A percentile compares a stretch with the other conserved stretches of the same genome.
Conservation (phyloP, 495 filamentous ascomycete genomes). For the Pyronema omphalodes region DNA sequence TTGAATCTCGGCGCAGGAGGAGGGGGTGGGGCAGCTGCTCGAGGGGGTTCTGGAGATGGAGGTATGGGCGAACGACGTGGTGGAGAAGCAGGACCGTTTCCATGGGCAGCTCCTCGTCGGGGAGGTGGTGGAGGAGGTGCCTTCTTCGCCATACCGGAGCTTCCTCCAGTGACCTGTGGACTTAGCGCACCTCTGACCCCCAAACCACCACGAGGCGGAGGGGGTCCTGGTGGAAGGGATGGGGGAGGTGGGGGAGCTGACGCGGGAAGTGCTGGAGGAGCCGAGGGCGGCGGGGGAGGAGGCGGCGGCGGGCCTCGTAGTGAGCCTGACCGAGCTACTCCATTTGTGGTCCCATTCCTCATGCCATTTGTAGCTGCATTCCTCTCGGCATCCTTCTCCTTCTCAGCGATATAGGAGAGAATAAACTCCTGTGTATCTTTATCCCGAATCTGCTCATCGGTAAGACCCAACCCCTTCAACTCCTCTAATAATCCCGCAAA, state of each 20-base stretch:
- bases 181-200: constrained; percentile 32
- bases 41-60: constrained; percentile 34
- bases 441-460: constrained; percentile 65
- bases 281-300: constrained; percentile 21
- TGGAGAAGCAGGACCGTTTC: constrained; percentile 24
- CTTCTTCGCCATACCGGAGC: constrained; percentile 44
- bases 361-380: neutral
- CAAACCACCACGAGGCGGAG: constrained; percentile 25
- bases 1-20: constrained; percentile 41
- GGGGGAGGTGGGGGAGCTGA: constrained; percentile 29
- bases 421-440: constrained; percentile 78
- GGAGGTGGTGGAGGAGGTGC: constrained; percentile 75
- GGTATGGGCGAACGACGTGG: constrained; percentile 38
- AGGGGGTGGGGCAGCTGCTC: constrained; percentile 32
- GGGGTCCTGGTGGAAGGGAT: constrained; percentile 26
- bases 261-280: constrained; percentile 26
- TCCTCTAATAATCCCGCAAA: constrained; percentile 69
- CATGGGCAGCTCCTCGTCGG: constrained; percentile 38
- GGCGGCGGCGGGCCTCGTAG: constrained; percentile 37
- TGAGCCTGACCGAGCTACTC: constrained; percentile 21
- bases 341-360: constrained; percentile 52
- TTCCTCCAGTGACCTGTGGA: constrained; percentile 45
- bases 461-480: constrained; percentile 69
- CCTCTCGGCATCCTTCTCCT: constrained; percentile 24
- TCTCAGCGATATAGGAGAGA: constrained; percentile 67